These are phyloP conservation scores for Panicum miliaceum DNA, from an alignment of 176 grass and related monocot species.

Conservation along the genomic window DNA sequence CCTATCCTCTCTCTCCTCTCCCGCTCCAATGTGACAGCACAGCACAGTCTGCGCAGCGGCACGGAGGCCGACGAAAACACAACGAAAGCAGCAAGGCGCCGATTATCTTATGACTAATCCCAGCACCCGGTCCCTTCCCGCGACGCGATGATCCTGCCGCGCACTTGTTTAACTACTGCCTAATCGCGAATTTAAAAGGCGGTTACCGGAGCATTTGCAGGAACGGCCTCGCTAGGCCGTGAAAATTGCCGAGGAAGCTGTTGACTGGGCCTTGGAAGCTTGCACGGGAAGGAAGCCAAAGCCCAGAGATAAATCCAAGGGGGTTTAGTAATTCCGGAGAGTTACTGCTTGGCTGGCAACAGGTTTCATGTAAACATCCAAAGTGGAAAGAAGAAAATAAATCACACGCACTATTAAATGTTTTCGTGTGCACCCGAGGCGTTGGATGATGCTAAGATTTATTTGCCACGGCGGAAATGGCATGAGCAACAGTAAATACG, in stretches of 20 bases:
- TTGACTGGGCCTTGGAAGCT: neutral
- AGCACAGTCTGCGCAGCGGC: slow-evolving; percentile 47
- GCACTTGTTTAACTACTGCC: neutral
- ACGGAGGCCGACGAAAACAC: slow-evolving; percentile 36
- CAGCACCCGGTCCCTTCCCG: neutral
- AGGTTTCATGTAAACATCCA: neutral
- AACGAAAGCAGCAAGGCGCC: neutral
- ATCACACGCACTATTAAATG: neutral
- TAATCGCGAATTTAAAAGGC: neutral
- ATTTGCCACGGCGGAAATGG: neutral
- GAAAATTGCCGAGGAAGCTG: neutral
- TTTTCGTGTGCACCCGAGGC: neutral
- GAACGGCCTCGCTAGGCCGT: neutral
- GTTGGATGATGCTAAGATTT: neutral
- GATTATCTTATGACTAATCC: slow-evolving; percentile 51
- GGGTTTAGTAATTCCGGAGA: neutral
- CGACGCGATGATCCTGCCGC: neutral
- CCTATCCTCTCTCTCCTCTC: neutral
- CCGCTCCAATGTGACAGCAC: slow-evolving; percentile 44
- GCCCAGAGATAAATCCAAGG: neutral
- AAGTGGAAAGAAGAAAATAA: neutral
- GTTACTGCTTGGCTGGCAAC: neutral
- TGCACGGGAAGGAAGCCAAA: slow-evolving; percentile 24
- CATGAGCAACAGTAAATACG: slow-evolving; percentile 43
- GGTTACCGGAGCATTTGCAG: neutral